Evolutionary conservation across 345 rosid species (phyloP).

Genomic region (Dipteronia dyeriana): DNA sequence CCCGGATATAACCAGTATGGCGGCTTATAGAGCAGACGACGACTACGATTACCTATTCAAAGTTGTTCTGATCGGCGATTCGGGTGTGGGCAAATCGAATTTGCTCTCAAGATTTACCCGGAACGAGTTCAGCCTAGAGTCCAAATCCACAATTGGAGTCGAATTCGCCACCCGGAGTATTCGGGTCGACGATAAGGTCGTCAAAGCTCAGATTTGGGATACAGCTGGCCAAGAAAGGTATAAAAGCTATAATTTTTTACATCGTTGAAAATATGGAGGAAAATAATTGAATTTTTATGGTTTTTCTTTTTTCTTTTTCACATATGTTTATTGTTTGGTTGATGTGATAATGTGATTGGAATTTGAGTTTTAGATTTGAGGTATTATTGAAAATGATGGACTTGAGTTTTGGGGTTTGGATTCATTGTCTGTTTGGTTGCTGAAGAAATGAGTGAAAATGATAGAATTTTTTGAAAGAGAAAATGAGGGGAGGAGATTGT

Average conservation of each 20-base stretch:
- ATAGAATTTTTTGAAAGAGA: neutral
- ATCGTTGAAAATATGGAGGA: neutral
- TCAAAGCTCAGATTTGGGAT: constrained; percentile 94
- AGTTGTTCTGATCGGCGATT: constrained; percentile 75
- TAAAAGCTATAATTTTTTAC: neutral
- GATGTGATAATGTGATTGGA: neutral
- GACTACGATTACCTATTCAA: constrained; percentile 86
- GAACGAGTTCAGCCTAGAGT: constrained; percentile 82
- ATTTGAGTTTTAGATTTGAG: neutral
- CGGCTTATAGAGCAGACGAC: constrained; percentile 77
- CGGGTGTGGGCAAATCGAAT: constrained; percentile 85
- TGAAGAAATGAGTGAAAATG: neutral
- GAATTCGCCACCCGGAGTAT: constrained; percentile 86
- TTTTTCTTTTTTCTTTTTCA: neutral
- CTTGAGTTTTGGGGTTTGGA: neutral
- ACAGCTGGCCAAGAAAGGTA: constrained; percentile 88
- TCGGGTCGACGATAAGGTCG: constrained; percentile 70
- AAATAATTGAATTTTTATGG: neutral
- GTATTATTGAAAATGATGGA: neutral
- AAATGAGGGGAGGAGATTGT: neutral
- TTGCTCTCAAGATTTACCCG: constrained; percentile 71
- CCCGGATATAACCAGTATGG: constrained; percentile 36
- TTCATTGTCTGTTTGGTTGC: neutral
- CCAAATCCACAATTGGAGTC: constrained; percentile 83
- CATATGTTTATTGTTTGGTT: neutral